Conservation (phyloP, 345 rosid species). For the Angophora floribunda region DNA sequence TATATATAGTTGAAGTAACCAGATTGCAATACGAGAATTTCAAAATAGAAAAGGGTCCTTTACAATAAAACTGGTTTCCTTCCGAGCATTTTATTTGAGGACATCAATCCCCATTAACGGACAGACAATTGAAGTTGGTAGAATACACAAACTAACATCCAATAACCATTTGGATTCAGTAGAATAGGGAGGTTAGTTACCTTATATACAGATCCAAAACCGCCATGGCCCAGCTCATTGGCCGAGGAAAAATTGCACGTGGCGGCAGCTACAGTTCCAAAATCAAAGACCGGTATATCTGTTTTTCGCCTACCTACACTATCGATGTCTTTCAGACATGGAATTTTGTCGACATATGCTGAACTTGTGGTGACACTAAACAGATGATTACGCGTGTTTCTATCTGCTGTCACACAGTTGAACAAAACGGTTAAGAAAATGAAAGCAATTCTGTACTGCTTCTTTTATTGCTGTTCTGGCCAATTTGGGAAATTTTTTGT, state of each 20-base stretch:
- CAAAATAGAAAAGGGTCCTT: too few relatives aligned
- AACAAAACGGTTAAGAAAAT: too few relatives aligned
- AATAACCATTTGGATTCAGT: too few relatives aligned
- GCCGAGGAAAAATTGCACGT: slow-evolving; percentile 3
- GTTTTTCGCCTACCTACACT: not conserved
- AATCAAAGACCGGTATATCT: not conserved
- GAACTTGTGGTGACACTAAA: not conserved
- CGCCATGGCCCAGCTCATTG: slow-evolving; percentile 9
- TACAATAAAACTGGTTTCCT: too few relatives aligned
- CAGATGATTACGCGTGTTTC: not conserved
- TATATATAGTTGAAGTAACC: too few relatives aligned
- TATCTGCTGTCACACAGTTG: not conserved
- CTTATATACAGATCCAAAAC: slow-evolving; percentile 12
- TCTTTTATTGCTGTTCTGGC: not conserved
- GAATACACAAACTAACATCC: too few relatives aligned
- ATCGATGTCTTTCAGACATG: not conserved
- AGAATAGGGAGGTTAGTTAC: not conserved
- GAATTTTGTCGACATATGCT: not conserved
- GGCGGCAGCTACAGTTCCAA: not conserved
- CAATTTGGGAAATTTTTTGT: not conserved
- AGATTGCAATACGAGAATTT: too few relatives aligned
- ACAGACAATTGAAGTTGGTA: too few relatives aligned
- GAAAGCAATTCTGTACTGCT: too few relatives aligned
- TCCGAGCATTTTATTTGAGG: too few relatives aligned
- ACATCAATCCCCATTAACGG: too few relatives aligned